Conservation (phyloP, 345 rosid genomes). For the Passiflora organensis region DNA sequence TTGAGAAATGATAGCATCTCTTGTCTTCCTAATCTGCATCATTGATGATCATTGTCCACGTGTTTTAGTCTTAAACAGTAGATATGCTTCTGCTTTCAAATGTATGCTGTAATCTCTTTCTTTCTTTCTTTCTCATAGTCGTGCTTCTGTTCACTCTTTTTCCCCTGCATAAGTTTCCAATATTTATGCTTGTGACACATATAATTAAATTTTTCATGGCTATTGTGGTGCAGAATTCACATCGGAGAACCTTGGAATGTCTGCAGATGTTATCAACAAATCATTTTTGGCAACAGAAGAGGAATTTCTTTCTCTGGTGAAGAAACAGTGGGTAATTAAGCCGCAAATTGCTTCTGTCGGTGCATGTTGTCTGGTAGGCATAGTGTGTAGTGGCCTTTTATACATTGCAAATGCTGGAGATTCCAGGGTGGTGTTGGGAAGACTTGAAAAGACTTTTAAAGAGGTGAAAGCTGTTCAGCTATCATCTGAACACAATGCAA, state of each 20-base stretch:
- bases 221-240: conserved; percentile 73
- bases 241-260: conserved; percentile 74
- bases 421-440: conserved; percentile 85
- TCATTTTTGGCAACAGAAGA: conserved; percentile 89
- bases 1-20: too few species aligned
- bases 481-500: conserved; percentile 87
- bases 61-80: background rate
- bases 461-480: conserved; percentile 80
- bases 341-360: conserved; percentile 97
- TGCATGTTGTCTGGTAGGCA: conserved; percentile 87
- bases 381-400: conserved; percentile 65
- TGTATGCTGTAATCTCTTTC: too few species aligned
- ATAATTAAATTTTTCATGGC: conserved; percentile 36
- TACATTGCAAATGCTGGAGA: conserved; percentile 96
- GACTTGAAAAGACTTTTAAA: conserved; percentile 39
- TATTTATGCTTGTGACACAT: conserved; percentile 27
- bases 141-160: background rate
- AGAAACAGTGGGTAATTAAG: conserved; percentile 55
- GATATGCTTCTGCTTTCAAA: too few species aligned
- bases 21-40: too few species aligned
- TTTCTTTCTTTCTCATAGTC: too few species aligned
- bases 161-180: background rate
- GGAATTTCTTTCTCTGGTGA: conserved; percentile 73
- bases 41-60: too few species aligned
- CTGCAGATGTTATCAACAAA: conserved; percentile 70